Evolutionary conservation across 345 rosid genomes (phyloP).

Genomic region (Angophora floribunda): DNA sequence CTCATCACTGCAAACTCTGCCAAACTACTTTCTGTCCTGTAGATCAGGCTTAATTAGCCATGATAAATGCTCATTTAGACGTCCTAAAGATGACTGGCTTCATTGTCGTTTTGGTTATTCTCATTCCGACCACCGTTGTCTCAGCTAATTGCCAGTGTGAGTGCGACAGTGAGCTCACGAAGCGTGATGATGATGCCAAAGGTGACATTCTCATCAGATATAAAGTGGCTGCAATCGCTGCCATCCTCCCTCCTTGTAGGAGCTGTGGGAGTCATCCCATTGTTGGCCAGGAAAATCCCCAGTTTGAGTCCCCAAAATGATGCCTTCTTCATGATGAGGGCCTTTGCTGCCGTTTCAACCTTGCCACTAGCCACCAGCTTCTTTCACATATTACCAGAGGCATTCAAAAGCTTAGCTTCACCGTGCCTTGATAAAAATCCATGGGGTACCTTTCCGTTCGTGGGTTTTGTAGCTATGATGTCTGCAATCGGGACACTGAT

Average conservation of each 20-base stretch:
- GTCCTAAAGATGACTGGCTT: no score
- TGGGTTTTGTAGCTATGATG: slow-evolving; percentile 55
- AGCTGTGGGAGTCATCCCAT: slow-evolving; percentile 43
- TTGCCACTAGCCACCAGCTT: slow-evolving; percentile 65
- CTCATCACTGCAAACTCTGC: no score
- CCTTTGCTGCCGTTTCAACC: slow-evolving; percentile 58
- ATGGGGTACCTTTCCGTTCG: slow-evolving; percentile 49
- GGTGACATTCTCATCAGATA: no score
- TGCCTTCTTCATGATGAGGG: slow-evolving; percentile 48
- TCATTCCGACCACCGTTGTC: no score
- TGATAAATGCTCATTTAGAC: no score
- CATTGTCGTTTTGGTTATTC: no score
- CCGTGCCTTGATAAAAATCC: slow-evolving; percentile 29
- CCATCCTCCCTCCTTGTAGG: slow-evolving; percentile 53
- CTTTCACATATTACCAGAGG: slow-evolving; percentile 43
- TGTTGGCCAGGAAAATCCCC: slow-evolving; percentile 21
- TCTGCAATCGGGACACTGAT: slow-evolving; percentile 38
- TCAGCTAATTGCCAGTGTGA: no score
- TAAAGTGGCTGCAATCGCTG: slow-evolving; percentile 14
- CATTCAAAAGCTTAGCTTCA: slow-evolving; percentile 42
- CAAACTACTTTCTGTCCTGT: no score
- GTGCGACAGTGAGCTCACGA: no score
- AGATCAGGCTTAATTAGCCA: no score
- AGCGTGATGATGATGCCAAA: no score
- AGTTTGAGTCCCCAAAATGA: slow-evolving; percentile 37